phyloP scores from a whole-genome alignment of 129 eudicot genomes.

The Chrysanthemum lavandulifolium region DNA sequence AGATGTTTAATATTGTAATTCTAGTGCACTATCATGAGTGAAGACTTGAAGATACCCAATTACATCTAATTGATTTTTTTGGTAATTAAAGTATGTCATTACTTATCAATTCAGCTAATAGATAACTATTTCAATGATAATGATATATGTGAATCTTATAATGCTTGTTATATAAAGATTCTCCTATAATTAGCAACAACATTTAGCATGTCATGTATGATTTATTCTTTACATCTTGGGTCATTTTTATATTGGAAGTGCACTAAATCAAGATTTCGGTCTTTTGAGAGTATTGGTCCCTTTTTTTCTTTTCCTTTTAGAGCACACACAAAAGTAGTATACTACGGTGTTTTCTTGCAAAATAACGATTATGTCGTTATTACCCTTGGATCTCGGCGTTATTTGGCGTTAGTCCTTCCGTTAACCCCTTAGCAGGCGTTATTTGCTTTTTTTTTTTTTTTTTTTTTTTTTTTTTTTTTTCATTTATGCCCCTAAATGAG shows the following conservation, averaged over 20 bases:
- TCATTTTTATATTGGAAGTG: no score
- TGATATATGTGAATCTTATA: no score
- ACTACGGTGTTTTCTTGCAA: no score
- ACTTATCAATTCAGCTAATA: background rate
- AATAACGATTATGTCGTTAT: no score
- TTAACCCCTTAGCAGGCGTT: no score
- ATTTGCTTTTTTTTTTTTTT: background rate
- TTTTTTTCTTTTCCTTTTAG: background rate
- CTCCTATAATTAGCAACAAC: background rate
- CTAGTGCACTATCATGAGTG: background rate
- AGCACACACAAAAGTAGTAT: no score
- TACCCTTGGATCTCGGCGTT: no score
- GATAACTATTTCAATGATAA: no score
- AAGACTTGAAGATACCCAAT: slow-evolving; percentile 16
- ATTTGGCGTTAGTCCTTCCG: no score
- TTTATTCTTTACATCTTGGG: background rate
- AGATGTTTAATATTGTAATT: slow-evolving; percentile 13
- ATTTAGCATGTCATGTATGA: background rate
- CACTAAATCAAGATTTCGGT: no score
- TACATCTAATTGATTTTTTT: background rate
- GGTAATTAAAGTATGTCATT: background rate
- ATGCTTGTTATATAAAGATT: background rate
- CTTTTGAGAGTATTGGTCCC: no score
- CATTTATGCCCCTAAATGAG: no score
- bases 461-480: background rate